Evolutionary conservation across 78 protist genomes (phyloP).

Genomic region (Isochrysis galbana): DNA sequence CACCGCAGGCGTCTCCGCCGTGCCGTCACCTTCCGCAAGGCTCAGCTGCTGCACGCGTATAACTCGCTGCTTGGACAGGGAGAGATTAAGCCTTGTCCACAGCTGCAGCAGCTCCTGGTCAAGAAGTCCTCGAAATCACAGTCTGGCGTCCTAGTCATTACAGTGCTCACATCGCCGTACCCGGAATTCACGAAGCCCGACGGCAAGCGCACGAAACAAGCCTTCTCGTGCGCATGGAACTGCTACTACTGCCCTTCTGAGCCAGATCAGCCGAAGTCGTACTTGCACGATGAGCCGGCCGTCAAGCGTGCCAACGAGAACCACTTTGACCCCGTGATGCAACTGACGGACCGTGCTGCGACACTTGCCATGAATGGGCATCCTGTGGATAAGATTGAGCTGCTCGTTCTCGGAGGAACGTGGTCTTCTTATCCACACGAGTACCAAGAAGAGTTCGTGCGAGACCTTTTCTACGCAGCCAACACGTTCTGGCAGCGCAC

Average conservation of each 20-base stretch:
- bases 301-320: constrained; percentile 49
- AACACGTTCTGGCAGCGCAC: constrained; percentile 31
- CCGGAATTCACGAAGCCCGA: neutral
- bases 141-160: constrained; percentile 22
- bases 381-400: constrained; percentile 48
- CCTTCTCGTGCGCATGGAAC: constrained; percentile 43
- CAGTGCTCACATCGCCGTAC: constrained; percentile 22
- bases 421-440: constrained; percentile 29
- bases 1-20: neutral
- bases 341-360: constrained; percentile 42
- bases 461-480: constrained; percentile 52
- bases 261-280: constrained; percentile 39
- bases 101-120: neutral
- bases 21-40: neutral
- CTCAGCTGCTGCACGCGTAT: neutral
- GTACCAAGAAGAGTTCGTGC: constrained; percentile 4
- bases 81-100: neutral
- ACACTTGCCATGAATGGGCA: constrained; percentile 43
- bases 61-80: neutral
- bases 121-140: neutral
- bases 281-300: constrained; percentile 45
- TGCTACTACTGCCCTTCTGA: constrained; percentile 49
- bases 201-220: neutral
- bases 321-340: constrained; percentile 18
- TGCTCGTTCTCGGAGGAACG: constrained; percentile 52